Percentiles rank a stretch among this genome's conserved stretches.
phyloP scores from a whole-genome alignment of 257 asterid species.

The Capsicum chinense region DNA sequence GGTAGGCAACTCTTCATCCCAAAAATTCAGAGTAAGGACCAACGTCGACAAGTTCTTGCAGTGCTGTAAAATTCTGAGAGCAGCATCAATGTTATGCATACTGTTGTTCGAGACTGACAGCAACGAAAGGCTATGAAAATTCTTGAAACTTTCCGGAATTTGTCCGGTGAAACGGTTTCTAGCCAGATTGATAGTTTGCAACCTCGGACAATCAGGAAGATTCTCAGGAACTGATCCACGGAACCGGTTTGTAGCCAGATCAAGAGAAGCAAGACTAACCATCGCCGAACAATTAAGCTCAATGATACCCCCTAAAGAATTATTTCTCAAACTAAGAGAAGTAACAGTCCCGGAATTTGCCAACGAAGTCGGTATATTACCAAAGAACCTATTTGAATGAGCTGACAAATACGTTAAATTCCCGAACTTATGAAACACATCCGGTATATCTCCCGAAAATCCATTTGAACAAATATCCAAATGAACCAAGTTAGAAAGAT shows the following conservation, averaged over 20 bases:
- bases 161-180: slow-evolving; percentile 58
- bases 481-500: slow-evolving; percentile 59
- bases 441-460: slow-evolving; percentile 63
- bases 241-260: slow-evolving; percentile 67
- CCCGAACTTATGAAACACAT: slow-evolving; percentile 55
- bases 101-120: slow-evolving; percentile 72
- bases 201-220: slow-evolving; percentile 57
- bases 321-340: slow-evolving; percentile 67
- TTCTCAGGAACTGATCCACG: slow-evolving; percentile 61
- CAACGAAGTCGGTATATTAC: slow-evolving; percentile 62
- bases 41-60: slow-evolving; percentile 67
- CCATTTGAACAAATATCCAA: slow-evolving; percentile 64
- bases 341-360: slow-evolving; percentile 59
- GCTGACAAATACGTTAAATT: slow-evolving; percentile 59
- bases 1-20: slow-evolving; percentile 56
- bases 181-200: slow-evolving; percentile 64
- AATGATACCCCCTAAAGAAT: slow-evolving; percentile 59
- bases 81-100: slow-evolving; percentile 55
- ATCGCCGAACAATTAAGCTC: slow-evolving; percentile 72
- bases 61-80: slow-evolving; percentile 63
- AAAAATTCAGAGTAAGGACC: slow-evolving; percentile 68
- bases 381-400: slow-evolving; percentile 65
- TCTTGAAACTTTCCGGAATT: slow-evolving; percentile 72
- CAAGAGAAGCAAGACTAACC: slow-evolving; percentile 72
- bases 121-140: slow-evolving; percentile 58